phyloP scores from a whole-genome alignment of 805 yeast species.

The Vanderwaltozyma yarrowii region DNA sequence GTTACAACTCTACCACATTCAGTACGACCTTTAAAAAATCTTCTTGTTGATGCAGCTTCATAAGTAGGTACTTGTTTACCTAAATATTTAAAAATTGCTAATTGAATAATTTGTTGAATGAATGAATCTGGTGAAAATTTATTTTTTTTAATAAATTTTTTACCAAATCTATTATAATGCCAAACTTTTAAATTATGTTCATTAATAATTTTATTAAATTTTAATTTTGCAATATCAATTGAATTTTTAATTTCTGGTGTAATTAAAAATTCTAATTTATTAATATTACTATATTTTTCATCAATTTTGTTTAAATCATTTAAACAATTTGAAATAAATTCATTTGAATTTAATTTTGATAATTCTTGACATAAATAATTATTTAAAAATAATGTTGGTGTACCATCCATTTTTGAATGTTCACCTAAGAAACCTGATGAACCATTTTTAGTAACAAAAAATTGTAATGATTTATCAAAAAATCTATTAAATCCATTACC shows the following conservation, averaged over 20 bases:
- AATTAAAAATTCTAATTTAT: conserved; percentile 40
- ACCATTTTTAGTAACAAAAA: conserved; percentile 72
- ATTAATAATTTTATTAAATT: conserved; percentile 43
- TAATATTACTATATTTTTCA: not conserved
- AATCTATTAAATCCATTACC: conserved; percentile 89
- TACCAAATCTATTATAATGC: conserved; percentile 80
- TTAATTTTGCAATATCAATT: conserved; percentile 45
- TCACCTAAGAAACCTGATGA: conserved; percentile 91
- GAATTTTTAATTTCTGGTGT: conserved; percentile 39
- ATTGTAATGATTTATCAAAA: conserved; percentile 86
- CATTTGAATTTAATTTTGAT: conserved; percentile 33
- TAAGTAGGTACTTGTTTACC: conserved; percentile 83
- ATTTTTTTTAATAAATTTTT: conserved; percentile 70
- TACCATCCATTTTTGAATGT: conserved; percentile 97
- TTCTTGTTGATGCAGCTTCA: conserved; percentile 92
- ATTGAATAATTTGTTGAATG: conserved; percentile 82
- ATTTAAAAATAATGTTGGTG: conserved; percentile 84
- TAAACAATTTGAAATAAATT: conserved; percentile 14
- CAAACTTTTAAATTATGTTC: conserved; percentile 69
- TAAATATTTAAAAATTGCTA: conserved; percentile 76
- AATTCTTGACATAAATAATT: conserved; percentile 58
- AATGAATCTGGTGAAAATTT: conserved; percentile 90
- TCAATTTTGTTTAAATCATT: not conserved
- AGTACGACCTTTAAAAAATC: conserved; percentile 81
- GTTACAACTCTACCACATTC: conserved; percentile 88